Evolutionary conservation across 768 basidiomycete genomes (phyloP), one percentile per base, ranked within the genome.

Genomic region (Pleurotus cornucopiae): DNA sequence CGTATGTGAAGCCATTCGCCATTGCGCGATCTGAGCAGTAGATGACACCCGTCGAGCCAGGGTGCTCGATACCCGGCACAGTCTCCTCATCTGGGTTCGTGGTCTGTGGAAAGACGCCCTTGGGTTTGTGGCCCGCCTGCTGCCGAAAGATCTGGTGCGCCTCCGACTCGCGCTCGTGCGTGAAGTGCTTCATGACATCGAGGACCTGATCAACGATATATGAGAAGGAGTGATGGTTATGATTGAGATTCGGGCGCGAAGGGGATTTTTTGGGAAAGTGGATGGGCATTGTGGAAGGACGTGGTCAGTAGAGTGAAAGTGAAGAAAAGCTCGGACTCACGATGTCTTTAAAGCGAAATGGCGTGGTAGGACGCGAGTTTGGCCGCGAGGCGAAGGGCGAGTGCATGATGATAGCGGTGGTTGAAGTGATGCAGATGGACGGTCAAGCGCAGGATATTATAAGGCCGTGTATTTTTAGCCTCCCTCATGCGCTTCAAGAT

Each of bases 11-110:
- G 6, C 94, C 94, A 66, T 97, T 96, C 9, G 93, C 93, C 76
- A 93, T 91, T n/a, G 94, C 91, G 57, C 94, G 85, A 66, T 94
- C 91, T 1, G 90, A 92, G 70, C 93, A 94, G 68, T 95, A 97
- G 64, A 95, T 81, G 20, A 80, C 80, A 46, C 79, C 80, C 30
- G 80, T 81, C 63, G 78, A 79, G 45, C 80, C 79, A 49, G 91
- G 91, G 66, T 91, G 90, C 65, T 86, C 80, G 64, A 91, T 90
- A 48, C 91, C 92, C 16, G 92, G 93, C 3, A 95, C 84, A 1
- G 92, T 93, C 72, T 95, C 92, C 63, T 94, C 92, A 62, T 91
- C 88, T 2, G 87, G 84, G 61, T 91, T 87, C 61, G 86, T 71
- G 2, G 83, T 88, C 68, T 88, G 78, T 6, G 90, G 91, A 16